Evolutionary conservation across 805 yeast species (phyloP), one percentile per base, ranked within the genome.

Genomic region (Lipomyces yamanashiensis): DNA sequence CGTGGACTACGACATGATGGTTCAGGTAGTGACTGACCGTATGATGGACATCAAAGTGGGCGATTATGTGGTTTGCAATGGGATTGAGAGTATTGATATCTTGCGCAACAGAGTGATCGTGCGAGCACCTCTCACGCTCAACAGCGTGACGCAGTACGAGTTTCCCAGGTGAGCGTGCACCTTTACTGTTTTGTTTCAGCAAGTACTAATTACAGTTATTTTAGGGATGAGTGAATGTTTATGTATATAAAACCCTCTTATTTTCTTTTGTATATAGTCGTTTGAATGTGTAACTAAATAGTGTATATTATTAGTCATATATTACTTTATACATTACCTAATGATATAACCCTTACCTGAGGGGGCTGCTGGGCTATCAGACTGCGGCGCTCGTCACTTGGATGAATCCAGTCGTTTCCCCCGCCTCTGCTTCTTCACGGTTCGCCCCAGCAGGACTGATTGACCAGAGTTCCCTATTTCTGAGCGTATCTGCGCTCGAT

Each of bases 11-110:
- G 37, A 43, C 21, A 47, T 56, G 12, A 28, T 40, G 13, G 66
- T 66, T 28, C 34, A 19, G 23, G 54, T 63, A n/a, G 44, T 39
- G 23, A 17, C 33, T 34, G 58, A 56, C 23, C 44, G 50, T 2
- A 33, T 23, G 34, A 28, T 15, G 21, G 49, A 59, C 15, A 39
- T 63, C 37, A 50, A 47, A 9, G 44, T 54, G 1, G 69, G 69
- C 3, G 49, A 50, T 5, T 63, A 49, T n/a, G 68, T 67, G 2
- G 72, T 70, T 7, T 70, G 71, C 13, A 57, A 59, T 39, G 74
- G 64, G 37, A 40, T 66, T 21, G 66, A 64, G 49, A n/a, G 12
- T 12, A 47, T 55, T 21, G 57, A 53, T 51, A n/a, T 41, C 6
- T 23, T 43, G 19, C 53, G 17, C 5, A 23, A 37, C 33, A 28